Conservation (phyloP, 306 rosid species). For the Phaseolus lunatus region DNA sequence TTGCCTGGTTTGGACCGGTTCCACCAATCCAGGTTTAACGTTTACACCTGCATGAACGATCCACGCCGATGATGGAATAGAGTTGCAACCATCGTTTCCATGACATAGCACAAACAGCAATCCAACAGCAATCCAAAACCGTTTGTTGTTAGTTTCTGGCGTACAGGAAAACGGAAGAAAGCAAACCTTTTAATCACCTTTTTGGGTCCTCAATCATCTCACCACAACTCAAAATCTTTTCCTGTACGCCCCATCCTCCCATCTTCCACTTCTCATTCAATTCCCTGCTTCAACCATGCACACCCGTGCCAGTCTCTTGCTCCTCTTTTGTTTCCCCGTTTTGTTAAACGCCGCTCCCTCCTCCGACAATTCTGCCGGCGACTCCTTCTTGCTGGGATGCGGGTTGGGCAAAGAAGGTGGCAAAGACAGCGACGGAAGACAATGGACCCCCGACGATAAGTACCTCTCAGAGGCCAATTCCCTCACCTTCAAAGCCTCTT, state of each 20-base stretch:
- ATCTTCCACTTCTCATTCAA: neutral
- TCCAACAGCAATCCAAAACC: neutral
- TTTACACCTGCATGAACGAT: slow-evolving; percentile 10
- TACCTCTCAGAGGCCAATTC: slow-evolving; percentile 40
- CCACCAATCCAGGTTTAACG: slow-evolving; percentile 50
- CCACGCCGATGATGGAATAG: neutral
- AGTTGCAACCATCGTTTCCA: neutral
- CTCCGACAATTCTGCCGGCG: neutral
- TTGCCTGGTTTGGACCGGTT: slow-evolving; percentile 50
- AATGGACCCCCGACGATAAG: slow-evolving; percentile 52
- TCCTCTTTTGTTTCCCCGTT: neutral
- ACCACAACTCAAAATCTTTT: neutral
- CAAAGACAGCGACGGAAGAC: slow-evolving; percentile 54
- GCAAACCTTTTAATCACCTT: neutral
- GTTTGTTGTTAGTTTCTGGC: neutral
- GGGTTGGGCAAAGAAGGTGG: slow-evolving; percentile 50
- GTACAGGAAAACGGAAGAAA: slow-evolving; percentile 22
- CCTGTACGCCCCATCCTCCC: slow-evolving; percentile 50
- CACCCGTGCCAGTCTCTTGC: neutral
- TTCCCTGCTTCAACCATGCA: slow-evolving; percentile 21
- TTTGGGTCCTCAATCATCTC: neutral
- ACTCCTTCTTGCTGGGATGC: slow-evolving; percentile 47
- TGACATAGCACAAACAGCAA: neutral
- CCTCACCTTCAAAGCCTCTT: slow-evolving; percentile 40
- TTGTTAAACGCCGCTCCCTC: slow-evolving; percentile 34